Percentiles rank a stretch among this genome's conserved stretches.
These are phyloP conservation scores for Parvularia atlantis DNA, from an alignment of 78 protist species.

Conservation along the genomic window DNA sequence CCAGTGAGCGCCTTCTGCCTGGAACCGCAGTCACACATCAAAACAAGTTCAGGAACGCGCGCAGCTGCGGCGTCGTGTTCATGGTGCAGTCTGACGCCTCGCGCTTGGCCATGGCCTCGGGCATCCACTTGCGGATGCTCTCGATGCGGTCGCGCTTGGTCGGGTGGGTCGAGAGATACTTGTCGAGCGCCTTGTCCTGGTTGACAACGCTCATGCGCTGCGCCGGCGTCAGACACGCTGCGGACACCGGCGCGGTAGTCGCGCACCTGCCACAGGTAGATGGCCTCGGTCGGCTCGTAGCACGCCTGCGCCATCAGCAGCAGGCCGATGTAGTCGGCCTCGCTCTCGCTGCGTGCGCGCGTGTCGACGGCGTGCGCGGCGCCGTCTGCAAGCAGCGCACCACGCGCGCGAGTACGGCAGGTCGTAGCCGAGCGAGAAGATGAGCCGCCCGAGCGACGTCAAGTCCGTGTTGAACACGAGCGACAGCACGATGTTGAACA, in stretches of 20 bases:
- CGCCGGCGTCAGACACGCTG: not conserved
- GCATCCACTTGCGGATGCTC: not conserved
- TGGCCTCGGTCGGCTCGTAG: not conserved
- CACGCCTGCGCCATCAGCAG: constrained; percentile 2
- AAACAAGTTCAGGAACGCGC: not conserved
- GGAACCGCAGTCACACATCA: too few relatives aligned
- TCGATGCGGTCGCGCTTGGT: not conserved
- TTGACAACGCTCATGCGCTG: not conserved
- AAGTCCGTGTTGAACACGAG: not conserved
- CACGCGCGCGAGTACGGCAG: not conserved
- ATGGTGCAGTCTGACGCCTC: not conserved
- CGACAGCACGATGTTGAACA: not conserved
- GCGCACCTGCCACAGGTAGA: not conserved
- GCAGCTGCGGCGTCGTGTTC: not conserved
- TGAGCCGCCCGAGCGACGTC: not conserved
- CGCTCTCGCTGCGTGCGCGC: not conserved
- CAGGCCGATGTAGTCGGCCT: constrained; percentile 4
- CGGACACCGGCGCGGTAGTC: not conserved
- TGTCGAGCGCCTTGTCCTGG: not conserved
- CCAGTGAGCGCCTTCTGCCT: too few relatives aligned
- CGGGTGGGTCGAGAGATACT: constrained; percentile 1
- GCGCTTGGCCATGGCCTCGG: not conserved
- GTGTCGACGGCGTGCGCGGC: too few relatives aligned
- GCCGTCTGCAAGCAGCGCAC: too few relatives aligned
- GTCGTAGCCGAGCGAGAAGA: not conserved